Evolutionary conservation across 2,329 filamentous ascomycete species (phyloP).

Genomic region (Fusarium incarnatum): DNA sequence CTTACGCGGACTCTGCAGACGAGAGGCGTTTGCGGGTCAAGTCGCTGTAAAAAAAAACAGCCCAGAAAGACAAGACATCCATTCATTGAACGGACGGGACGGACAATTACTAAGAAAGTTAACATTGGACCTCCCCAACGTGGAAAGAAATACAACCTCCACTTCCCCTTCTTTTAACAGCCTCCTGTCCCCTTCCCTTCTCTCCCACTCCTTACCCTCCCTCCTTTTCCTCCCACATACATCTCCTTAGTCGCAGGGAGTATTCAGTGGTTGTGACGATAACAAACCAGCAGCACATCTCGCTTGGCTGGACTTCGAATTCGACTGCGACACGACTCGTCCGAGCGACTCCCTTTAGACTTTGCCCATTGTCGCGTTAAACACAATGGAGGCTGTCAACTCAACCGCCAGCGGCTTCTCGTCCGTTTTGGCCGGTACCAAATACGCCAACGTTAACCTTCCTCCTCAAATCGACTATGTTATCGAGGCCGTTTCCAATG

Average conservation of each 20-base stretch:
- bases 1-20: conserved; percentile 7
- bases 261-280: conserved; percentile 30
- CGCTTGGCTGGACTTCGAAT: conserved; percentile 23
- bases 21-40: conserved; percentile 25
- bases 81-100: conserved; percentile 6
- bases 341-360: conserved; percentile 5
- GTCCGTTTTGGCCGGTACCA: conserved; percentile 72
- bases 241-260: conserved; percentile 29
- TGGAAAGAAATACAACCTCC: conserved; percentile 32
- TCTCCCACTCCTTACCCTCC: background rate
- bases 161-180: conserved; percentile 27
- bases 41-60: background rate
- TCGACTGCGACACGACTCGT: conserved; percentile 21
- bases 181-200: conserved; percentile 10
- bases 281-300: conserved; percentile 12
- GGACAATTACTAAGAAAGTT: conserved; percentile 35
- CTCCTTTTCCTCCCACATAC: conserved; percentile 4
- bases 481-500: conserved; percentile 66
- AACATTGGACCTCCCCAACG: conserved; percentile 14
- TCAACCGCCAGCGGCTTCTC: conserved; percentile 74
- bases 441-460: conserved; percentile 60
- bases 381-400: conserved; percentile 67
- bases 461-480: conserved; percentile 67
- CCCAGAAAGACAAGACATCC: background rate
- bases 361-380: conserved; percentile 8